Conservation (phyloP, 1,284 basidiomycete species). For the Sanghuangporus baumii region DNA sequence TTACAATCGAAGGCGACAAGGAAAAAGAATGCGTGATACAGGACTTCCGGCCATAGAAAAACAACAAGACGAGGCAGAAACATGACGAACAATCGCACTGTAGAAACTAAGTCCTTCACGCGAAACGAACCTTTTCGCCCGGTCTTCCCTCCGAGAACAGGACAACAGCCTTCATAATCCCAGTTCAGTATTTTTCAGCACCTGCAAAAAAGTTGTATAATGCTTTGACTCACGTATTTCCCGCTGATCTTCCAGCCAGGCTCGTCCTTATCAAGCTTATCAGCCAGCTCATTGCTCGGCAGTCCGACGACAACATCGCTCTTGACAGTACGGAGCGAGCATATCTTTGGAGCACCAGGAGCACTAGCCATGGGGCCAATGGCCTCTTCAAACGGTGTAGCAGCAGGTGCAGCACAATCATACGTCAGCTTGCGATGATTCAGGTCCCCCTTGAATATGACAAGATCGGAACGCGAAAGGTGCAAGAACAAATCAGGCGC, state of each 20-base stretch:
- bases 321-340: conserved; percentile 84
- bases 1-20: not conserved
- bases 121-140: conserved; percentile 74
- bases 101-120: conserved; percentile 29
- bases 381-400: conserved; percentile 86
- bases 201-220: not conserved
- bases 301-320: conserved; percentile 77
- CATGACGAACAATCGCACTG: not conserved
- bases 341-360: conserved; percentile 84
- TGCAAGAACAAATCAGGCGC: conserved; percentile 94
- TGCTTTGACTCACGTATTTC: conserved; percentile 69
- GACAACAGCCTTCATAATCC: conserved; percentile 63
- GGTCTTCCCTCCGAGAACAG: conserved; percentile 82
- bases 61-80: not conserved
- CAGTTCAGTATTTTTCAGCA: not conserved
- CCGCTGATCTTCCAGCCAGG: conserved; percentile 97
- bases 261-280: conserved; percentile 81
- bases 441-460: conserved; percentile 95
- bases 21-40: not conserved
- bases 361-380: conserved; percentile 92
- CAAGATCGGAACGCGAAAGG: conserved; percentile 85
- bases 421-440: conserved; percentile 92
- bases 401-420: conserved; percentile 88
- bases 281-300: conserved; percentile 55
- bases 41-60: not conserved